Evolutionary conservation across 257 asterid genomes (phyloP), one percentile per base, ranked within the genome.

Genomic region (Anisodus tanguticus): DNA sequence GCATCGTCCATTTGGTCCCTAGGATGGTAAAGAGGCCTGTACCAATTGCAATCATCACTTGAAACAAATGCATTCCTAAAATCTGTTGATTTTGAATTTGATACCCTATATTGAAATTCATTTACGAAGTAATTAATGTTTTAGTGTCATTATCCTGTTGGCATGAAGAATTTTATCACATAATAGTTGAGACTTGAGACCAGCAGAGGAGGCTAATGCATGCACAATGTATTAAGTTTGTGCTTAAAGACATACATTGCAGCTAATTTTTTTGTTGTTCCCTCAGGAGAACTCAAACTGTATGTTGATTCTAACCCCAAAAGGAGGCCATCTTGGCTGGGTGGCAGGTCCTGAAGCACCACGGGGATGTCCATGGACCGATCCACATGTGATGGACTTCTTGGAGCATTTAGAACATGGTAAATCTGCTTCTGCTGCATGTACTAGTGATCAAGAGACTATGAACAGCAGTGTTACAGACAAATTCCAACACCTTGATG

Each of bases 281-380:
- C 86, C 60, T 74, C 96, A 95, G 98, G 95, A 90, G 85, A 96
- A 96, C 58, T 89, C 92, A 10, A 91, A 94, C 87, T 93, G 98
- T 80, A 90, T 94, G 90, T 74, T 96, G 91, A 88, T 96, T 69
- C 94, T 94, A 22, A 93, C 99, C 26, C 99, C 99, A 3, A 89
- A 92, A 90, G 99, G 99, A 22, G 98, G 99, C 37, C 99, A 96
- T 90, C 88, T 96, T 86, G 99, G 99, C n/a, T 96, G 98, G 99
- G 95, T 96, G 78, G 98, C 99, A 8, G 98, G 99, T 26, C 41
- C 64, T 0, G 97, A 85, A 72, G 95, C 97, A 22, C 99, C 98
- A 22, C 41, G 80, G 5, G 99, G 99, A 76, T 95, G 94, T 84
- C 98, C 98, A 11, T 96, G 99, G 99, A 94, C 98, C 1, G 99